Conservation (phyloP, 2,329 filamentous ascomycete species). For the Fusarium udum region DNA sequence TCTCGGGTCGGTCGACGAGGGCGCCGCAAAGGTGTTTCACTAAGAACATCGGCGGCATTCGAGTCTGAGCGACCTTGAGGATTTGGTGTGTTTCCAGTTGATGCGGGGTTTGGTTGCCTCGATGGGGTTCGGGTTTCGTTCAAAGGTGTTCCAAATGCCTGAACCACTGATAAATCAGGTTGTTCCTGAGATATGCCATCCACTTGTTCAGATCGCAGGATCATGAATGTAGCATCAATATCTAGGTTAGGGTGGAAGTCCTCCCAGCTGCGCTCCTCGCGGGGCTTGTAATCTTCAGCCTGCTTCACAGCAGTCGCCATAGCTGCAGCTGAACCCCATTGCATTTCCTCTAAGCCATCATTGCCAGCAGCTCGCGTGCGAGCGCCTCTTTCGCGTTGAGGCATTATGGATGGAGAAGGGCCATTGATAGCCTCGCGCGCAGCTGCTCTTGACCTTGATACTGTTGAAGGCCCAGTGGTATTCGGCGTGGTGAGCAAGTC, state of each 20-base stretch:
- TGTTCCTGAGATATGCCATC: slow-evolving; percentile 70
- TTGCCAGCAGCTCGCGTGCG: slow-evolving; percentile 63
- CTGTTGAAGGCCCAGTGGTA: slow-evolving; percentile 51
- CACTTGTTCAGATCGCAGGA: slow-evolving; percentile 85
- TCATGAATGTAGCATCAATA: slow-evolving; percentile 80
- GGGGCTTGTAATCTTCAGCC: slow-evolving; percentile 94
- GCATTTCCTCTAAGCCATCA: slow-evolving; percentile 67
- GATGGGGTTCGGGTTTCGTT: slow-evolving; percentile 59
- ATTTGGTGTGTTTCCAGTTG: slow-evolving; percentile 56
- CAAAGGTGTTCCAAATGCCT: slow-evolving; percentile 43
- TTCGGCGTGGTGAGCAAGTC: slow-evolving; percentile 70
- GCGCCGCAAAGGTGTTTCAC: slow-evolving; percentile 48
- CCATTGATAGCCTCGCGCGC: slow-evolving; percentile 56
- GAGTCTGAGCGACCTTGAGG: slow-evolving; percentile 46
- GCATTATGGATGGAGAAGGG: slow-evolving; percentile 54
- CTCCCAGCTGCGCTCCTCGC: slow-evolving; percentile 96
- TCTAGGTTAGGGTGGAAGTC: slow-evolving; percentile 97
- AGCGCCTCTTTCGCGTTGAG: slow-evolving; percentile 66
- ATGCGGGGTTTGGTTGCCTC: slow-evolving; percentile 55
- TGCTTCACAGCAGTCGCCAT: slow-evolving; percentile 89
- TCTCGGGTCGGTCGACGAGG: slow-evolving; percentile 60
- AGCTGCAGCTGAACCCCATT: slow-evolving; percentile 88
- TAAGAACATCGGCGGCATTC: slow-evolving; percentile 46
- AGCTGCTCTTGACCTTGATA: slow-evolving; percentile 61
- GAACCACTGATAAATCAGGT: slow-evolving; percentile 50